These are phyloP conservation scores for Stachybotrys echinatus DNA, from an alignment of 2,329 filamentous ascomycete species.

Conservation along the genomic window DNA sequence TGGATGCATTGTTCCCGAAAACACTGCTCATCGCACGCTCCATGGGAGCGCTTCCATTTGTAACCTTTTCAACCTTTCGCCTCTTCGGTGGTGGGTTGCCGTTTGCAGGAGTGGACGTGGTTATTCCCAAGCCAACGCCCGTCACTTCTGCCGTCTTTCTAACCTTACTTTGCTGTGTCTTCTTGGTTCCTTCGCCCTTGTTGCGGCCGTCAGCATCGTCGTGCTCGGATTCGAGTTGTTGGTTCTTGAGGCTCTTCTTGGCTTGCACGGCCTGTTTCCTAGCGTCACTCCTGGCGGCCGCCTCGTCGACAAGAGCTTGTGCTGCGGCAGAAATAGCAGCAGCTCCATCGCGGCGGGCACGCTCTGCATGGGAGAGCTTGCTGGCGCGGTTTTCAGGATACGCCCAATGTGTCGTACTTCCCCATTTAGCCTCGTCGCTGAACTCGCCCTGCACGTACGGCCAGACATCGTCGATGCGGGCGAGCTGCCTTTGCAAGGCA, in stretches of 20 bases:
- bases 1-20: slow-evolving; percentile 43
- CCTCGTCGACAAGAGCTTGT: slow-evolving; percentile 74
- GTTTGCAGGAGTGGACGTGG: slow-evolving; percentile 46
- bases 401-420: slow-evolving; percentile 90
- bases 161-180: slow-evolving; percentile 55
- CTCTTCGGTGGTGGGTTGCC: slow-evolving; percentile 62
- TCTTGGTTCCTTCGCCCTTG: slow-evolving; percentile 53
- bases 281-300: slow-evolving; percentile 76
- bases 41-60: slow-evolving; percentile 45
- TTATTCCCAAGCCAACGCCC: slow-evolving; percentile 61
- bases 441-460: slow-evolving; percentile 84
- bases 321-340: slow-evolving; percentile 72
- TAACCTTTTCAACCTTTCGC: slow-evolving; percentile 71
- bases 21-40: slow-evolving; percentile 65
- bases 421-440: slow-evolving; percentile 89
- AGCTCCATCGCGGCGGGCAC: slow-evolving; percentile 72
- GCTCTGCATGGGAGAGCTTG: slow-evolving; percentile 62
- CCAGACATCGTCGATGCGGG: slow-evolving; percentile 81
- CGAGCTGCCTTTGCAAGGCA: slow-evolving; percentile 77
- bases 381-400: slow-evolving; percentile 78
- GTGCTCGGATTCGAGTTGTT: slow-evolving; percentile 71
- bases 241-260: slow-evolving; percentile 65
- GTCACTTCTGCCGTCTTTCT: slow-evolving; percentile 55
- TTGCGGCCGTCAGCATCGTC: slow-evolving; percentile 59
- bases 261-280: slow-evolving; percentile 76